phyloP scores from a whole-genome alignment of 176 grass and related monocot genomes.

The Triticum turgidum region DNA sequence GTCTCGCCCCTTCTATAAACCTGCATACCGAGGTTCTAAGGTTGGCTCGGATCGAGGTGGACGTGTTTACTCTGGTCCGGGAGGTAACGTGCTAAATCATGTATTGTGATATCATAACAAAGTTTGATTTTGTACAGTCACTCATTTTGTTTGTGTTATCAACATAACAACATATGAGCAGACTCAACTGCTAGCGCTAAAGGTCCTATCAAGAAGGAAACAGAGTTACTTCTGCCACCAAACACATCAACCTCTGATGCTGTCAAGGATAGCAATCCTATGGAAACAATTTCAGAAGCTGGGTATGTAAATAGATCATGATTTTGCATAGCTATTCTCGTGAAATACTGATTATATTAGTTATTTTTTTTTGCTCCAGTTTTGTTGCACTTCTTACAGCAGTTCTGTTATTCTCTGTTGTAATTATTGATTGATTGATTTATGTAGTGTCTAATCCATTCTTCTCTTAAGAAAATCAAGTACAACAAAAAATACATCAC shows the following conservation, averaged over 20 bases:
- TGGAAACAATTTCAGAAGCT: conserved; percentile 30
- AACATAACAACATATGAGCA: conserved; percentile 19
- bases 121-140: not conserved
- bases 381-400: conserved; percentile 5
- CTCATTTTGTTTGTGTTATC: not conserved
- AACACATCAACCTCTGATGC: conserved; percentile 32
- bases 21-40: conserved; percentile 41
- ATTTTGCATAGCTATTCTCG: too few relatives aligned
- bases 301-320: conserved; percentile 20
- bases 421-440: conserved; percentile 8
- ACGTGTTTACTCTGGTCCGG: conserved; percentile 20
- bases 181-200: conserved; percentile 34
- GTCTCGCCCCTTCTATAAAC: conserved; percentile 46
- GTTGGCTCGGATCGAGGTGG: conserved; percentile 46
- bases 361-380: not conserved
- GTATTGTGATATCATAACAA: not conserved
- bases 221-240: conserved; percentile 21
- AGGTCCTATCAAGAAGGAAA: conserved; percentile 53
- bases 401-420: not conserved
- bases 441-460: not conserved
- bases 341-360: not conserved
- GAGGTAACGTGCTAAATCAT: conserved; percentile 42
- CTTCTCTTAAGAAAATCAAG: not conserved
- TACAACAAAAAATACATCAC: not conserved
- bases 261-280: conserved; percentile 34